Evolutionary conservation across 164 flowering plant species (phyloP), one percentile per base, ranked within the genome.

Genomic region (Annona cherimola): DNA sequence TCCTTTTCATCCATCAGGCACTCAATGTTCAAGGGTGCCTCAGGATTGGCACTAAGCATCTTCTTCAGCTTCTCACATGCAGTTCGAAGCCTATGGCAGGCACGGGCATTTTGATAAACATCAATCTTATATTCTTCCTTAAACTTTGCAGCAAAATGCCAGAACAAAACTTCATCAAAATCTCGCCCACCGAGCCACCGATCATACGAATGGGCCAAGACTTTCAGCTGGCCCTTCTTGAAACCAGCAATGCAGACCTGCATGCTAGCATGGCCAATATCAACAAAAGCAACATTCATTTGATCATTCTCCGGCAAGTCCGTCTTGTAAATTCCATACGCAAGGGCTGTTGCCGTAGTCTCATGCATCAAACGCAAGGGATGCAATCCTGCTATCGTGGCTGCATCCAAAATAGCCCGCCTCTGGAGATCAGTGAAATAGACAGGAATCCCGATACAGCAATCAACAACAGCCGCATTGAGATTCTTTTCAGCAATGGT

Each of bases 1-100:
- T 93, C 98, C 75, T 91, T 93, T 79, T 93, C 98, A n/a, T 93
- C 98, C 98, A 93, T 93, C 46, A 93, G 76, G 78, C 98, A 93
- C 79, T 93, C 98, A n/a, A 93, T 89, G 75, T 88, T 86, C 76
- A 91, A 65, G 45, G 96, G 98, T 43, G 98, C 93, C 82, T 75
- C 90, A 1, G 98, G 92, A 72, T 93, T 91, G 40, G 98, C 98
- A 83, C 98, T 93, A 40, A 93, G 87, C 60, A 93, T 79, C 79
- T 93, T 93, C 81, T 93, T 93, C 69, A 93, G 66, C 86, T 93
- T 93, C 75, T 90, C 98, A 84, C 93, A 87, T 0, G 87, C 91
- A 59, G 89, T 83, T 26, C 94, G 78, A 12, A 93, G 90, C 71
- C 98, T 82, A 6, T 86, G 80, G 74, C 85, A 86, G 45, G 98